Conservation (phyloP, 768 basidiomycete genomes). For the Galerina sulciceps region DNA sequence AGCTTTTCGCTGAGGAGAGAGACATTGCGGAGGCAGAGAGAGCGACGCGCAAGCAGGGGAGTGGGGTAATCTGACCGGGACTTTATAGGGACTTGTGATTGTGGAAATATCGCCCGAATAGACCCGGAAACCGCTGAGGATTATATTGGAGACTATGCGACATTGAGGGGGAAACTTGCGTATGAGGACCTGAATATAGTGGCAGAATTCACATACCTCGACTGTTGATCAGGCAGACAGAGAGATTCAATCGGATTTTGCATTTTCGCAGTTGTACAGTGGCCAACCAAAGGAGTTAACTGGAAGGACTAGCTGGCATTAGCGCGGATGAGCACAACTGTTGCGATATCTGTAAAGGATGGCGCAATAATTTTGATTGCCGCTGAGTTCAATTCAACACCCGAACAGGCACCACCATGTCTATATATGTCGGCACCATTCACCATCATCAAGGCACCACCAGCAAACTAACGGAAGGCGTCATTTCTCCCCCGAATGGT, state of each 20-base stretch:
- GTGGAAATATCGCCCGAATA: conserved; percentile 13
- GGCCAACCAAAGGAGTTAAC: conserved; percentile 1
- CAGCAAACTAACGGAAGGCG: neutral
- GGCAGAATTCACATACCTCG: neutral
- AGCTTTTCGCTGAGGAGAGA: conserved; percentile 40
- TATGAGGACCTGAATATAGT: neutral
- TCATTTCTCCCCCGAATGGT: neutral
- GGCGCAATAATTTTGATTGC: conserved; percentile 19
- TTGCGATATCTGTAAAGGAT: conserved; percentile 22
- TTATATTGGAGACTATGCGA: neutral
- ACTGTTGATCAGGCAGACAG: neutral
- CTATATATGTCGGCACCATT: conserved; percentile 1
- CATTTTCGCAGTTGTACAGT: too few species aligned
- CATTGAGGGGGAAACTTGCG: neutral
- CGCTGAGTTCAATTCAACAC: conserved; percentile 1
- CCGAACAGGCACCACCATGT: neutral
- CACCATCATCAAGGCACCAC: neutral
- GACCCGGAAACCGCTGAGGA: neutral
- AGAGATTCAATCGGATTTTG: neutral
- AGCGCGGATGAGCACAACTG: conserved; percentile 23
- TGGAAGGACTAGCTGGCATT: conserved; percentile 2
- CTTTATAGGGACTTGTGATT: conserved; percentile 15
- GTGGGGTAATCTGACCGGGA: conserved; percentile 5
- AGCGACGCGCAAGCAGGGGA: conserved; percentile 7
- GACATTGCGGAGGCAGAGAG: conserved; percentile 21